Conservation (phyloP, 139 green algal species). For the Coccomyxa sp. region DNA sequence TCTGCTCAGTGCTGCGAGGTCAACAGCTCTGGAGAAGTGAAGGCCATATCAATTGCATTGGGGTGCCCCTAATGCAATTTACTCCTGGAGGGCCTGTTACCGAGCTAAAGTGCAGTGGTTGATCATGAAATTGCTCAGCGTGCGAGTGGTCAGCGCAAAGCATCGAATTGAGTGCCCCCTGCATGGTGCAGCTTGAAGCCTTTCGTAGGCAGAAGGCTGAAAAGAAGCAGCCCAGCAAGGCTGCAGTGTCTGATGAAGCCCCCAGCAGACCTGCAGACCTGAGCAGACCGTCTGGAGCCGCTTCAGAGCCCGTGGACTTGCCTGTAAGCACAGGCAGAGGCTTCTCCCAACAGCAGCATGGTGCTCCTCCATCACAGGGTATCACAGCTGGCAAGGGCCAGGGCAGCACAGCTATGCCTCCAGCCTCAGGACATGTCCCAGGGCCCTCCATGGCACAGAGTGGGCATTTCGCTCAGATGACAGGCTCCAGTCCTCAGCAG, state of each 20-base stretch:
- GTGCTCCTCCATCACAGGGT: background rate
- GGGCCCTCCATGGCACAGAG: no score
- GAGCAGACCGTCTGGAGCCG: background rate
- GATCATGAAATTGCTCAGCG: background rate
- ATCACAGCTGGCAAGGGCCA: background rate
- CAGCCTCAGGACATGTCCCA: no score
- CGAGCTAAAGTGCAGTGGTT: no score
- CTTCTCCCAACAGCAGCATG: background rate
- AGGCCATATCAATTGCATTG: background rate
- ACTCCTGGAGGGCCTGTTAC: background rate
- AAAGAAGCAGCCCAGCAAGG: slow-evolving; percentile 9
- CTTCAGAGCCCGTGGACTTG: background rate
- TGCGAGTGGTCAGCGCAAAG: background rate
- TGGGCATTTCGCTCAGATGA: no score
- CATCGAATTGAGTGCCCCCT: background rate
- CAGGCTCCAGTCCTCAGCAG: no score
- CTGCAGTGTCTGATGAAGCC: background rate
- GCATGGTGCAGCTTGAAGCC: slow-evolving; percentile 26
- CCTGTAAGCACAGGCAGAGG: background rate
- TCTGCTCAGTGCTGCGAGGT: background rate
- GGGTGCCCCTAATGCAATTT: background rate
- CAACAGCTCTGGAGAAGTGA: background rate
- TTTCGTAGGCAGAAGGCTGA: slow-evolving; percentile 26
- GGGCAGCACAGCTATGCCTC: no score
- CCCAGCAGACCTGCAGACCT: background rate